phyloP scores from a whole-genome alignment of 257 asterid genomes.

The Handroanthus guayacan region DNA sequence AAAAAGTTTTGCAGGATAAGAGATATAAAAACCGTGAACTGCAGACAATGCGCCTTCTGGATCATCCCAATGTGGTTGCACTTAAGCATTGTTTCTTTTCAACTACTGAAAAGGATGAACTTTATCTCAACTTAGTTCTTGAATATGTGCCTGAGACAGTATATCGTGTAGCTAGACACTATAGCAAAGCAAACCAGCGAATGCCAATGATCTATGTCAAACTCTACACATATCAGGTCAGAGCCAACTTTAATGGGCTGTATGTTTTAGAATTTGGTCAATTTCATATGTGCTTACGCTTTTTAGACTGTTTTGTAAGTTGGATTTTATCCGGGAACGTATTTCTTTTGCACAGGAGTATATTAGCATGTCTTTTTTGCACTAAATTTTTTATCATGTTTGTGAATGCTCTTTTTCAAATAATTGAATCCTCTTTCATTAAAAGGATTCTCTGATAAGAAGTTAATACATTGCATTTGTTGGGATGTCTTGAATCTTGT shows the following conservation, averaged over 20 bases:
- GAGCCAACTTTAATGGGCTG: background rate
- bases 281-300: background rate
- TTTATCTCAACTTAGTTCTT: constrained; percentile 39
- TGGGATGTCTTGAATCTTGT: background rate
- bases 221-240: constrained; percentile 3
- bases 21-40: constrained; percentile 44
- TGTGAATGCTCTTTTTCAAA: background rate
- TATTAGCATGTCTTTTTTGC: background rate
- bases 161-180: constrained; percentile 31
- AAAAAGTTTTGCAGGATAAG: constrained; percentile 44
- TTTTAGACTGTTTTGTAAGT: background rate
- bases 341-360: background rate
- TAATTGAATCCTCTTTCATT: background rate
- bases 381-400: background rate
- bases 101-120: constrained; percentile 39
- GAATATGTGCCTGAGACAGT: constrained; percentile 46
- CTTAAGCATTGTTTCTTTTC: constrained; percentile 42
- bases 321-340: background rate
- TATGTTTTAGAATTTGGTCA: background rate
- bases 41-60: constrained; percentile 46
- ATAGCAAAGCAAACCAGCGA: constrained; percentile 12
- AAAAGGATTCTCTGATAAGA: background rate
- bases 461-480: background rate
- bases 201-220: constrained; percentile 9
- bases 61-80: constrained; percentile 41